phyloP scores from a whole-genome alignment of 257 asterid genomes.

The Thymus quinquecostatus region DNA sequence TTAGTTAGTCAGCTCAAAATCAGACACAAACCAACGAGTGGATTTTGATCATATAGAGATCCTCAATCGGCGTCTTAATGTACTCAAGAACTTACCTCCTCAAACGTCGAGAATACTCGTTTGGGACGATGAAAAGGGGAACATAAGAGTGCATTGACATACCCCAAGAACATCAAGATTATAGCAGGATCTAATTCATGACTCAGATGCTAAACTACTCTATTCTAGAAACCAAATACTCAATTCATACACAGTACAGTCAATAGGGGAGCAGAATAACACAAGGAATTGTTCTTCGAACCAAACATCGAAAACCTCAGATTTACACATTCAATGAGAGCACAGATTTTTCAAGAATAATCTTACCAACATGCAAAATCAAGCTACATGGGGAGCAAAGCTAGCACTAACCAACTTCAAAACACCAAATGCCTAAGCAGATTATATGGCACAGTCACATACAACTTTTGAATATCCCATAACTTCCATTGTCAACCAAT shows the following conservation, averaged over 20 bases:
- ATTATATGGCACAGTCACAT: constrained; percentile 4
- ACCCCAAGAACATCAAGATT: too few species aligned
- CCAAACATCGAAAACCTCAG: constrained; percentile 7
- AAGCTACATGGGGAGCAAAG: constrained; percentile 23
- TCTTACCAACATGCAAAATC: constrained; percentile 26
- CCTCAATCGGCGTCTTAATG: too few species aligned
- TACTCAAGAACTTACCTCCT: too few species aligned
- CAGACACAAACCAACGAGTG: too few species aligned
- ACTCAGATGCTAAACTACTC: not conserved
- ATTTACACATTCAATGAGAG: constrained; percentile 33
- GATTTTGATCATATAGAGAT: too few species aligned
- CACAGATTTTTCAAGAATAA: constrained; percentile 7
- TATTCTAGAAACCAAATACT: not conserved
- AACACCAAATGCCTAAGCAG: constrained; percentile 27
- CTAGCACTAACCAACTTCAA: constrained; percentile 19
- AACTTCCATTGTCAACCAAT: constrained; percentile 1
- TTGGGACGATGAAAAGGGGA: too few species aligned
- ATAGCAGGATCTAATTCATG: not conserved
- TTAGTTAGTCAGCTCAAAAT: too few species aligned
- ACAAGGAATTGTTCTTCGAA: not conserved
- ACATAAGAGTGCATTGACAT: too few species aligned
- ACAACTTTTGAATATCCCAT: constrained; percentile 3
- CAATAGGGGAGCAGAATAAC: too few species aligned
- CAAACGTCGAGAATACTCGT: too few species aligned
- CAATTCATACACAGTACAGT: not conserved